Percentiles rank a stretch among this genome's conserved stretches.
Conservation (phyloP, 345 rosid species). For the Gynandropsis gynandra region DNA sequence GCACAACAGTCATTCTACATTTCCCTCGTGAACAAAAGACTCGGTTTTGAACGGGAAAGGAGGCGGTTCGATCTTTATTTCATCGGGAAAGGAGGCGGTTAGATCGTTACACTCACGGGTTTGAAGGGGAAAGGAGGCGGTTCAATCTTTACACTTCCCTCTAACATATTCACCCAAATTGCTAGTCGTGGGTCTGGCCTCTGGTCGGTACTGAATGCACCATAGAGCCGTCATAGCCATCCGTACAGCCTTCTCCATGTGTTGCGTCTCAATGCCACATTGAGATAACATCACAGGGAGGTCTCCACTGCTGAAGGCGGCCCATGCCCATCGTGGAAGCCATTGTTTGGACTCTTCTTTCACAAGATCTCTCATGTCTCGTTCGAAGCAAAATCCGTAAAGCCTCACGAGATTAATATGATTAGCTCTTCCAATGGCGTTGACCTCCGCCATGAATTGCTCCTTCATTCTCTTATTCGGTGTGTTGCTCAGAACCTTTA, state of each 20-base stretch:
- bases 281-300: neutral
- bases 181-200: constrained; percentile 32
- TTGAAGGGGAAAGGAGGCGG: constrained; percentile 25
- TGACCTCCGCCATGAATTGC: constrained; percentile 38
- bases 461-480: constrained; percentile 24
- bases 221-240: constrained; percentile 26
- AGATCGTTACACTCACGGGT: too few relatives aligned
- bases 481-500: constrained; percentile 21
- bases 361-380: constrained; percentile 17
- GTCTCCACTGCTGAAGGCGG: constrained; percentile 6
- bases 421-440: constrained; percentile 35
- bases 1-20: too few relatives aligned
- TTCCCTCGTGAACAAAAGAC: too few relatives aligned
- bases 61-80: too few relatives aligned
- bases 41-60: too few relatives aligned
- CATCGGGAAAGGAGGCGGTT: too few relatives aligned
- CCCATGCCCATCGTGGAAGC: constrained; percentile 24
- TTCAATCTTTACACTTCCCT: constrained; percentile 26
- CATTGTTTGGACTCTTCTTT: constrained; percentile 20
- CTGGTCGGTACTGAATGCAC: constrained; percentile 31
- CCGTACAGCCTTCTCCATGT: constrained; percentile 23
- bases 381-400: constrained; percentile 32
- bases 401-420: constrained; percentile 33
- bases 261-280: constrained; percentile 22
- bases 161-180: constrained; percentile 30